Evolutionary conservation across 2,329 filamentous ascomycete genomes (phyloP), one percentile per base, ranked within the genome.

Genomic region (Pseudogymnoascus sp.): DNA sequence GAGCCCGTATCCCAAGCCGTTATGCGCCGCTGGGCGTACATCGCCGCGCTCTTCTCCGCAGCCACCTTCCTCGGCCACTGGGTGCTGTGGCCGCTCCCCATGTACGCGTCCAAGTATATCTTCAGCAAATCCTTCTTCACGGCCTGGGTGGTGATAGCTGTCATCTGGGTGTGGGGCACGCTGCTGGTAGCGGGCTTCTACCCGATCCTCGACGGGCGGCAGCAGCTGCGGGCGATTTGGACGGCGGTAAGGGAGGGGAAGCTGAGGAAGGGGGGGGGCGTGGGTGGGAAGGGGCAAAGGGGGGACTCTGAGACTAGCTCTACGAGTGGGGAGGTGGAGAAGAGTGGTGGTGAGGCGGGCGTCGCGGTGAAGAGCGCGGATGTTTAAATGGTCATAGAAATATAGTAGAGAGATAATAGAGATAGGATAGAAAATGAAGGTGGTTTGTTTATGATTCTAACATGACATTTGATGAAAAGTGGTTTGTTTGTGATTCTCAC

Each of bases 21-120:
- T 15, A 61, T 26, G 19, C 80, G 78, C 66, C 73, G 76, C 38
- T 83, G 80, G 81, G 76, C 76, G 1, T 72, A 72, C 0, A 78
- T 80, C 60, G 78, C 78, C 0, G 74, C 77, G 0, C 71, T 76
- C 7, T 81, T 80, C 80, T 75, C 79, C 0, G 65, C 75, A 0
- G 79, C 79, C 0, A 83, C 80, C 0, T 82, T 83, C 62, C 63
- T 82, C 0, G 80, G 80, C 0, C 80, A 82, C 62, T 82, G 79
- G 79, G 79, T 83, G 1, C 64, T 83, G 2, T 83, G 80, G 80
- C 81, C 81, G 0, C 71, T 83, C 50, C 80, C 80, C 0, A 83
- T 83, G 80, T 83, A 83, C 66, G 81, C 76, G 0, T 76, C 79
- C 0, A 75, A 77, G 8, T 82, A 82, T 63, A 71, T 82, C 0